Percentiles rank a stretch among this genome's conserved stretches.
phyloP scores from a whole-genome alignment of 2,329 filamentous ascomycete species.

The Thelonectria olida region DNA sequence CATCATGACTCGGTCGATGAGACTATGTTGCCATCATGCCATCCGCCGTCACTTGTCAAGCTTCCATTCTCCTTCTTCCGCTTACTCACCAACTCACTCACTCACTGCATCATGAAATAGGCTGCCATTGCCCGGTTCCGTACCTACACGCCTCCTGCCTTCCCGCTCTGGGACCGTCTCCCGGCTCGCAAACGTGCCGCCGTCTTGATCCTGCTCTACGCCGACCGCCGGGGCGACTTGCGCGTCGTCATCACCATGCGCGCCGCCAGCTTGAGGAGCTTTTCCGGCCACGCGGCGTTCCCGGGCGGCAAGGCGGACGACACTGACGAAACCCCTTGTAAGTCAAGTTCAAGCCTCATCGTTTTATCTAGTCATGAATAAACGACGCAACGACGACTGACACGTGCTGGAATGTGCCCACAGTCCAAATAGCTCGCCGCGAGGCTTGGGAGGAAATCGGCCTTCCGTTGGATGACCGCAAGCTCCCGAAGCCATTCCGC shows the following conservation, averaged over 20 bases:
- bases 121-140: slow-evolving; percentile 69
- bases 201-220: slow-evolving; percentile 88
- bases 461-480: slow-evolving; percentile 74
- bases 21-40: not conserved
- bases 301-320: slow-evolving; percentile 79
- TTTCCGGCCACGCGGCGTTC: slow-evolving; percentile 87
- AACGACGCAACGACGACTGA: not conserved
- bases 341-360: no score
- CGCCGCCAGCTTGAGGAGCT: slow-evolving; percentile 69
- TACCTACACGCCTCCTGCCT: slow-evolving; percentile 68
- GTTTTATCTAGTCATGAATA: no score
- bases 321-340: slow-evolving; percentile 68
- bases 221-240: slow-evolving; percentile 82
- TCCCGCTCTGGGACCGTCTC: slow-evolving; percentile 69
- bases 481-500: slow-evolving; percentile 78
- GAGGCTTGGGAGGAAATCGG: slow-evolving; percentile 96
- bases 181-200: slow-evolving; percentile 78
- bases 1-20: not conserved
- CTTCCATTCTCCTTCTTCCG: not conserved
- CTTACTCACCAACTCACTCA: slow-evolving; percentile 21
- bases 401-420: not conserved
- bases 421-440: slow-evolving; percentile 84
- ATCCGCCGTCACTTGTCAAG: not conserved
- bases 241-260: slow-evolving; percentile 76
- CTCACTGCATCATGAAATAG: slow-evolving; percentile 42